Evolutionary conservation across 768 basidiomycete genomes (phyloP), one percentile per base, ranked within the genome.

Genomic region (Pisolithus marmoratus): DNA sequence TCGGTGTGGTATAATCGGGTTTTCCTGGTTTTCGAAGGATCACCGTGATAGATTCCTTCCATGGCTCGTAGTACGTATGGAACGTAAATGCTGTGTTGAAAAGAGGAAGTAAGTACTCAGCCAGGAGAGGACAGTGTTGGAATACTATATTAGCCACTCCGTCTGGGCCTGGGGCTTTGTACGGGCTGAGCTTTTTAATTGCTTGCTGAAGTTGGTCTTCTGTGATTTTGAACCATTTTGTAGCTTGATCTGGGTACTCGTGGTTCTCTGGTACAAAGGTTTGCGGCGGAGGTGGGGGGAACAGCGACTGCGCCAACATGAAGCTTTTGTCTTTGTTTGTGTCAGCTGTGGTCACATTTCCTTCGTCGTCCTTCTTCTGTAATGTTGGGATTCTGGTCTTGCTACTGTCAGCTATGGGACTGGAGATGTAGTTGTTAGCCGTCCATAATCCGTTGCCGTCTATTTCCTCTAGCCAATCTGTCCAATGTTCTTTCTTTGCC

Each of bases 1-100:
- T 70, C 0, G 74, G 50, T 0, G 60, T 23, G 0, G 57, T 49
- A 52, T 78, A 77, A 50, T 65, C 54, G 0, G 64, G 47, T 37
- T 67, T 67, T 0, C 70, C 70, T 0, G 72, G 73, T 51, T 78
- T n/a, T n/a, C n/a, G n/a, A n/a, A n/a, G n/a, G n/a, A n/a, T n/a
- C n/a, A n/a, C n/a, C n/a, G n/a, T n/a, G n/a, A n/a, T n/a, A n/a
- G n/a, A n/a, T n/a, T n/a, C n/a, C n/a, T n/a, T n/a, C n/a, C n/a
- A n/a, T n/a, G n/a, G n/a, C n/a, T n/a, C n/a, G n/a, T n/a, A n/a
- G n/a, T n/a, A n/a, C n/a, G n/a, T n/a, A n/a, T n/a, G n/a, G n/a
- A n/a, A n/a, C n/a, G n/a, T n/a, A n/a, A n/a, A n/a, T n/a, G n/a
- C n/a, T n/a, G n/a, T n/a, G n/a, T n/a, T n/a, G n/a, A n/a, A n/a